These are phyloP conservation scores for Lachnellula arida DNA, from an alignment of 2,329 filamentous ascomycete genomes.

Conservation along the genomic window DNA sequence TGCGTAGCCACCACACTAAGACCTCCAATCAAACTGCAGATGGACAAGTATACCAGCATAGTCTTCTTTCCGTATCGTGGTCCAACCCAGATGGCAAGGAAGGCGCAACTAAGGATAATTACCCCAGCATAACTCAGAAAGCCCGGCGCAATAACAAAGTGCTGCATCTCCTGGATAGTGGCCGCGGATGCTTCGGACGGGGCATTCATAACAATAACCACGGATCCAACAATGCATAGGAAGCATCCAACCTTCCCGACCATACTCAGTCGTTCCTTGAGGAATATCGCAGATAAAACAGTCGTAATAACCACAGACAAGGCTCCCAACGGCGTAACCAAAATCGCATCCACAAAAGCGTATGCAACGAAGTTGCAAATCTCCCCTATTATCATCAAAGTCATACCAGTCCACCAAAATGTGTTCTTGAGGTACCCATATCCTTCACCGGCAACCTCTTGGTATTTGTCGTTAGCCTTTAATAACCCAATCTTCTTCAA, in stretches of 20 bases:
- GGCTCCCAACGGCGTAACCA: slow-evolving; percentile 88
- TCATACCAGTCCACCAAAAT: slow-evolving; percentile 97
- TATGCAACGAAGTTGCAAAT: slow-evolving; percentile 97
- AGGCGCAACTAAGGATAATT: slow-evolving; percentile 66
- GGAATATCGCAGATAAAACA: slow-evolving; percentile 85
- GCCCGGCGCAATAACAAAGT: slow-evolving; percentile 77
- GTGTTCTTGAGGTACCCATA: slow-evolving; percentile 95
- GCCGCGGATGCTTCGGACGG: slow-evolving; percentile 79
- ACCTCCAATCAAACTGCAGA: slow-evolving; percentile 92
- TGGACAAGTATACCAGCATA: slow-evolving; percentile 95
- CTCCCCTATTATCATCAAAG: slow-evolving; percentile 92
- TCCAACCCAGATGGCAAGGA: slow-evolving; percentile 74
- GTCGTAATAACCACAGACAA: slow-evolving; percentile 90
- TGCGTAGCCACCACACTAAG: slow-evolving; percentile 94
- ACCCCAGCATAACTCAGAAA: slow-evolving; percentile 83
- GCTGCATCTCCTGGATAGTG: slow-evolving; percentile 88
- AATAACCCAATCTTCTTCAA: slow-evolving; percentile 91
- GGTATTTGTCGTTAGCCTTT: slow-evolving; percentile 92
- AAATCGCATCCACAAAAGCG: slow-evolving; percentile 91
- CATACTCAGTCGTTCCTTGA: slow-evolving; percentile 92
- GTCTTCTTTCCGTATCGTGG: slow-evolving; percentile 92
- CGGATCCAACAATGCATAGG: slow-evolving; percentile 86
- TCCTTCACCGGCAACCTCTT: slow-evolving; percentile 90
- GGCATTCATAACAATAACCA: slow-evolving; percentile 92
- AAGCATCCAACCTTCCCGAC: slow-evolving; percentile 96